These are phyloP conservation scores for Coemansia linderi DNA, from an alignment of 371 early-diverging fungal species.

Conservation along the genomic window DNA sequence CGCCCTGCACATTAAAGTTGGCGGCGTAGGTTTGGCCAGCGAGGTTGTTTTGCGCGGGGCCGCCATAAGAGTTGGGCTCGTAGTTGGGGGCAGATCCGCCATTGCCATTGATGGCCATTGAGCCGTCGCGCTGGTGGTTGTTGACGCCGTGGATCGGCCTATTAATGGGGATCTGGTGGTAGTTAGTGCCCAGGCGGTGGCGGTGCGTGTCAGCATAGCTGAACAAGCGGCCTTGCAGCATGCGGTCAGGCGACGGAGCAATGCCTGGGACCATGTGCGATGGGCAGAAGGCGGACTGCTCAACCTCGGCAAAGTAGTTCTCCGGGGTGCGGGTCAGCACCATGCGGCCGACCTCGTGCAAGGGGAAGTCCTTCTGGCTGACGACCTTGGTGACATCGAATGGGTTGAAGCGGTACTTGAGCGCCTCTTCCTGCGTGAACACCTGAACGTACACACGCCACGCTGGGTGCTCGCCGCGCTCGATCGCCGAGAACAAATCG, in stretches of 20 bases:
- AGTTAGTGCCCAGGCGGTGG: conserved; percentile 77
- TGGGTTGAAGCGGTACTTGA: conserved; percentile 72
- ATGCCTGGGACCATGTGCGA: conserved; percentile 77
- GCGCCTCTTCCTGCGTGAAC: conserved; percentile 72
- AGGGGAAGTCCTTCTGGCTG: conserved; percentile 74
- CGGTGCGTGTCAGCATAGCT: conserved; percentile 78
- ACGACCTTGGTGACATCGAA: conserved; percentile 87
- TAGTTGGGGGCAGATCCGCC: conserved; percentile 74
- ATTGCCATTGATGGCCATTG: conserved; percentile 68
- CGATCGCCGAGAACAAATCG: conserved; percentile 77
- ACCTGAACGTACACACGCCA: conserved; percentile 79
- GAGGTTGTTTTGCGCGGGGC: conserved; percentile 62
- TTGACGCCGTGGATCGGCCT: conserved; percentile 62
- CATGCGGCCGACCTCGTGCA: conserved; percentile 72
- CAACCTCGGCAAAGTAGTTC: conserved; percentile 81
- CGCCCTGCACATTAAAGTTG: conserved; percentile 54
- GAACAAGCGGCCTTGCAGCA: conserved; percentile 79
- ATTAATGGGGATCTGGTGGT: conserved; percentile 76
- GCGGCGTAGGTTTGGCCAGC: conserved; percentile 49
- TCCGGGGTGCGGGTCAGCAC: conserved; percentile 75
- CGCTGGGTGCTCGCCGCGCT: conserved; percentile 69
- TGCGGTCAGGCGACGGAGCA: conserved; percentile 67
- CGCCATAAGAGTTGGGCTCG: conserved; percentile 72
- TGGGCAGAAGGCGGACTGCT: conserved; percentile 78
- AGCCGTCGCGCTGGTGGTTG: conserved; percentile 75